Evolutionary conservation across 2,329 filamentous ascomycete species (phyloP).

Genomic region (Verticillium alfalfae): DNA sequence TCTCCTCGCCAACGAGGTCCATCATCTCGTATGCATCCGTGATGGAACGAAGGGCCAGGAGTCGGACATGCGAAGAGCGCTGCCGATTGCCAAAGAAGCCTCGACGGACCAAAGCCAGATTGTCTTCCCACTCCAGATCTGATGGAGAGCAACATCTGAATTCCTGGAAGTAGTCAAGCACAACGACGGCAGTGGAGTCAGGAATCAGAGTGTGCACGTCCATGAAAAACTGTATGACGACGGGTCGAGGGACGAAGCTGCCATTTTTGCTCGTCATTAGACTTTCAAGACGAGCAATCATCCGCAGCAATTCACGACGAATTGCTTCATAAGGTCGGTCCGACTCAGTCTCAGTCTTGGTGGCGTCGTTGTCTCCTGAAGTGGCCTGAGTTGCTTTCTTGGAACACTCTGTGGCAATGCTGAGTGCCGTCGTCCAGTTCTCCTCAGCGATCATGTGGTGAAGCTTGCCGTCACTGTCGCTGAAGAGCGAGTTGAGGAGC

Average conservation of each 20-base stretch:
- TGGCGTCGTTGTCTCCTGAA: constrained; percentile 9
- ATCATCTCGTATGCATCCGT: constrained; percentile 55
- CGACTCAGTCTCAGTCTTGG: constrained; percentile 17
- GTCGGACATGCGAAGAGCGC: constrained; percentile 56
- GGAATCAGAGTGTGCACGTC: constrained; percentile 56
- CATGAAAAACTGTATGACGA: constrained; percentile 62
- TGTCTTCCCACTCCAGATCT: constrained; percentile 61
- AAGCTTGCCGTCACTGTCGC: constrained; percentile 44
- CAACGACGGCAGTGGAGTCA: constrained; percentile 56
- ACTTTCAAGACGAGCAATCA: constrained; percentile 44
- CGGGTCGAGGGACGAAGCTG: constrained; percentile 59
- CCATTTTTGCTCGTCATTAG: constrained; percentile 38
- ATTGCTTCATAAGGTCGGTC: constrained; percentile 30
- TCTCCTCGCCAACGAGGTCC: constrained; percentile 47
- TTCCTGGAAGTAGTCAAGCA: constrained; percentile 63
- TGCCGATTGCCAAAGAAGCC: constrained; percentile 58
- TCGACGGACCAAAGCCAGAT: constrained; percentile 54
- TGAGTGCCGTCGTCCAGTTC: constrained; percentile 58
- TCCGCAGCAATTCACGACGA: constrained; percentile 32
- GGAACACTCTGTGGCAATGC: constrained; percentile 52
- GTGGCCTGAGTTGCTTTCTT: constrained; percentile 18
- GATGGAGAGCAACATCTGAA: constrained; percentile 69
- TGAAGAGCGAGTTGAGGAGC: constrained; percentile 51
- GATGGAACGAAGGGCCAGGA: constrained; percentile 56
- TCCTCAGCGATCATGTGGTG: constrained; percentile 56